These are phyloP conservation scores for Leccinum disarticulatum DNA, from an alignment of 768 basidiomycete genomes.

Conservation along the genomic window DNA sequence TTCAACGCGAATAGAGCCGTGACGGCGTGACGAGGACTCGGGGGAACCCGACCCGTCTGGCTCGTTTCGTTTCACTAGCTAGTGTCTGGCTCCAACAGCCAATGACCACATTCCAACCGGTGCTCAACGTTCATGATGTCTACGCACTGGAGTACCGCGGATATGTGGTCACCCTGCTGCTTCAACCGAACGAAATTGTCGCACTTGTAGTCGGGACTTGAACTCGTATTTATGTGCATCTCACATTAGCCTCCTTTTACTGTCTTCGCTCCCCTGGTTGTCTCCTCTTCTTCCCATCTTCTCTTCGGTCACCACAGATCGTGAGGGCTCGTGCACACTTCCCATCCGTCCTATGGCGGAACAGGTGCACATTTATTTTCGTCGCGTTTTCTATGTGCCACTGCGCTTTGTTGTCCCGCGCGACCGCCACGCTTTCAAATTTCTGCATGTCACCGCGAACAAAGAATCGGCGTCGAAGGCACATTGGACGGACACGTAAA, in stretches of 20 bases:
- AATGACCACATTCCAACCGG: constrained; percentile 54
- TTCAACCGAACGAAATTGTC: constrained; percentile 53
- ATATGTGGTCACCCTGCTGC: constrained; percentile 39
- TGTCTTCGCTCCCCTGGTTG: constrained; percentile 73
- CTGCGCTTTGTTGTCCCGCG: too few relatives aligned
- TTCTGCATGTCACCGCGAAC: too few relatives aligned
- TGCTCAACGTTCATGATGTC: constrained; percentile 38
- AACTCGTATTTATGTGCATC: constrained; percentile 44
- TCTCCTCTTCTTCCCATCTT: constrained; percentile 72
- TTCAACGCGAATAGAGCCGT: too few relatives aligned
- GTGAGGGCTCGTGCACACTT: constrained; percentile 14
- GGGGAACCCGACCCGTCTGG: constrained; percentile 11
- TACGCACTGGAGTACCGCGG: constrained; percentile 1
- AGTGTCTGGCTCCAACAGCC: neutral
- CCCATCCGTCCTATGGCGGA: constrained; percentile 4
- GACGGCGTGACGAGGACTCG: too few relatives aligned
- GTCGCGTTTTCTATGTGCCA: too few relatives aligned
- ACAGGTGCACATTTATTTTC: too few relatives aligned
- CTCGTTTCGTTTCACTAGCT: neutral
- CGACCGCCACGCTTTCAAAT: too few relatives aligned
- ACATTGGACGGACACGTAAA: constrained; percentile 57
- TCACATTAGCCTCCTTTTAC: constrained; percentile 53
- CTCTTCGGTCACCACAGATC: constrained; percentile 27
- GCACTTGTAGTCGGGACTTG: constrained; percentile 69
- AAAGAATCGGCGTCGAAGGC: constrained; percentile 51